A percentile compares a stretch with the other conserved stretches of the same genome.
Conservation (phyloP, 495 filamentous ascomycete genomes). For the Trichodelitschia bisporula region DNA sequence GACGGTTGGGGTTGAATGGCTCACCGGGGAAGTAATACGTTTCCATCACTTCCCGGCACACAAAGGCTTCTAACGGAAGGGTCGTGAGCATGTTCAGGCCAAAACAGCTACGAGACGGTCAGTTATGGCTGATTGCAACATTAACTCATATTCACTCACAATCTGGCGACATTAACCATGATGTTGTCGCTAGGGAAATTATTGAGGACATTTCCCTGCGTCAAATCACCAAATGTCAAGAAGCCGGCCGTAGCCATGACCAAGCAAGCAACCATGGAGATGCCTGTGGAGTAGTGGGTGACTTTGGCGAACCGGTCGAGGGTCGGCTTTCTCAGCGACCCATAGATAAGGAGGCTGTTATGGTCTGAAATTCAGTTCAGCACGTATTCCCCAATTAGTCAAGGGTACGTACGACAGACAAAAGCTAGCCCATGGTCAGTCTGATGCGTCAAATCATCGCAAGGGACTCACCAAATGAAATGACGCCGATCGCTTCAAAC, state of each 20-base stretch:
- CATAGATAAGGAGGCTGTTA: slow-evolving; percentile 92
- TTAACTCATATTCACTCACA: slow-evolving; percentile 22
- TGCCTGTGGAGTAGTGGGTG: slow-evolving; percentile 72
- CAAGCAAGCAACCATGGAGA: slow-evolving; percentile 76
- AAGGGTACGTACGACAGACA: slow-evolving; percentile 40
- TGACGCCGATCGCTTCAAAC: slow-evolving; percentile 89
- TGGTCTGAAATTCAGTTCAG: slow-evolving; percentile 31
- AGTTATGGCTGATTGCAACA: background rate
- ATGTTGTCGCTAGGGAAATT: slow-evolving; percentile 80
- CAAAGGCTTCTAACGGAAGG: slow-evolving; percentile 83
- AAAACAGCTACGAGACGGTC: slow-evolving; percentile 33
- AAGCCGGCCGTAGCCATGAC: slow-evolving; percentile 76
- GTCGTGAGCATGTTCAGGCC: slow-evolving; percentile 98
- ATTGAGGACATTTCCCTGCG: slow-evolving; percentile 86
- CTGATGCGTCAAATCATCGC: background rate
- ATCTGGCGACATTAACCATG: slow-evolving; percentile 78
- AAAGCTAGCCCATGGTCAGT: slow-evolving; percentile 34
- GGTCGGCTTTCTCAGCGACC: slow-evolving; percentile 78
- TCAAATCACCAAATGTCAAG: slow-evolving; percentile 75
- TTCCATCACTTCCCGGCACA: slow-evolving; percentile 88
- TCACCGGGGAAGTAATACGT: slow-evolving; percentile 75
- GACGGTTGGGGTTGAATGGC: slow-evolving; percentile 58
- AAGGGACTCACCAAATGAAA: slow-evolving; percentile 57
- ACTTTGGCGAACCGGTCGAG: slow-evolving; percentile 79
- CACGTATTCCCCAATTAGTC: slow-evolving; percentile 5